Evolutionary conservation across 768 basidiomycete species (phyloP), one percentile per base, ranked within the genome.

Genomic region (Hemileccinum impolitum): DNA sequence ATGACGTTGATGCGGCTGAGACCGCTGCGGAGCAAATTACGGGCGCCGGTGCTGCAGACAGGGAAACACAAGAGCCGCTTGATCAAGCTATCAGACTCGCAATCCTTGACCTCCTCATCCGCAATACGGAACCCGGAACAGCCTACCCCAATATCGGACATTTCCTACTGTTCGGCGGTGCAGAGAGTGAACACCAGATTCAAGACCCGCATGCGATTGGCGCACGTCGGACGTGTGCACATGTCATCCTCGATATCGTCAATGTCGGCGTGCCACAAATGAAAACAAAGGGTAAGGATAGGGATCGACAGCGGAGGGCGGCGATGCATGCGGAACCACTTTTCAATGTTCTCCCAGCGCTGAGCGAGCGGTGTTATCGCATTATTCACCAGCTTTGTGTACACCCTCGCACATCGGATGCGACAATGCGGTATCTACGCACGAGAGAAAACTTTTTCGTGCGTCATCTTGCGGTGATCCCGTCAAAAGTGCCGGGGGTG

Each of bases 361-460:
- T 96, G 23, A 93, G 94, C 3, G 93, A 94, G 62, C 83, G 85
- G 46, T 87, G 84, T 60, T 94, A 94, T 61, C 80, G 80, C 31
- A 76, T 96, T 42, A 70, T 97, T 17, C 78, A 89, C 62, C 88
- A 95, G 51, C 78, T 98, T 1, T 95, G 90, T 69, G 77, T 84
- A n/a, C 91, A 97, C 59, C 79, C 86, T 9, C 76, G 80, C 35
- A 95, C 94, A 0, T 89, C 89, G 0, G 82, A 85, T 31, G 82
- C 84, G 47, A 84, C 82, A 5, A 85, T 89, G 69, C 82, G 91
- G 0, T 96, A 95, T 62, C 76, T 96, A 30, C 84, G 90, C 31
- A 90, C 89, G 2, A 76, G 85, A 9, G 89, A 95, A 65, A 85
- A 94, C 60, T 97, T 94, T 71, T 93, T 94, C 60, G 81, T 82